A percentile compares a stretch with the other conserved stretches of the same genome.
Evolutionary conservation across 148 eudicot species (phyloP).

Genomic region (Beta vulgaris): DNA sequence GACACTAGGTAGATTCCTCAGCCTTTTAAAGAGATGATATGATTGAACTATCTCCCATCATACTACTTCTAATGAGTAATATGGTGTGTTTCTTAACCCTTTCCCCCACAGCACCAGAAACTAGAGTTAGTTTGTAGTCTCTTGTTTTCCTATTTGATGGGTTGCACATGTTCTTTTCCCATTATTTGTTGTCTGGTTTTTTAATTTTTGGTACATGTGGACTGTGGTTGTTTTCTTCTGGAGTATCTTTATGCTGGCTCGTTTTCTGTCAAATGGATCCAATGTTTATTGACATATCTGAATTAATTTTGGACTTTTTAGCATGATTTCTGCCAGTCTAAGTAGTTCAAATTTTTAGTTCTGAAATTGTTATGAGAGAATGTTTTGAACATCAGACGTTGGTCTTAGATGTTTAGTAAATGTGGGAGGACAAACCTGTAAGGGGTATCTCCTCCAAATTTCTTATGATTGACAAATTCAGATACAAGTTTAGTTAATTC

Average conservation of each 20-base stretch:
- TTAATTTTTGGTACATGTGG: neutral
- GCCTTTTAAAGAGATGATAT: neutral
- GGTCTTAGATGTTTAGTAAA: too few relatives aligned
- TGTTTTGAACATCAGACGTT: too few relatives aligned
- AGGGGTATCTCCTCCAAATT: constrained; percentile 89
- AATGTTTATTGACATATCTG: neutral
- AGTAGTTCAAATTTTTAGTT: neutral
- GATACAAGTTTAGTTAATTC: constrained; percentile 73
- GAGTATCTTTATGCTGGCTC: neutral
- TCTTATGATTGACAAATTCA: constrained; percentile 80
- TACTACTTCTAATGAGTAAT: neutral
- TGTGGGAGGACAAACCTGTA: constrained; percentile 50
- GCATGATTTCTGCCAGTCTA: too few relatives aligned
- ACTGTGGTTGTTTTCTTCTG: neutral
- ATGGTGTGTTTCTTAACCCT: neutral
- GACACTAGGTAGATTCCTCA: neutral
- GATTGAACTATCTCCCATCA: neutral
- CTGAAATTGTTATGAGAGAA: too few relatives aligned
- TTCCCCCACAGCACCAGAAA: neutral
- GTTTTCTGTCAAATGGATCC: neutral
- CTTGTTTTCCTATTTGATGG: neutral
- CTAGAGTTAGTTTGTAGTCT: neutral
- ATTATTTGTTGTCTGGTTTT: neutral
- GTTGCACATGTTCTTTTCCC: neutral
- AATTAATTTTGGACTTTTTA: neutral